These are phyloP conservation scores for Dioscorea zingiberensis DNA, from an alignment of 106 monocot genomes.

Conservation along the genomic window DNA sequence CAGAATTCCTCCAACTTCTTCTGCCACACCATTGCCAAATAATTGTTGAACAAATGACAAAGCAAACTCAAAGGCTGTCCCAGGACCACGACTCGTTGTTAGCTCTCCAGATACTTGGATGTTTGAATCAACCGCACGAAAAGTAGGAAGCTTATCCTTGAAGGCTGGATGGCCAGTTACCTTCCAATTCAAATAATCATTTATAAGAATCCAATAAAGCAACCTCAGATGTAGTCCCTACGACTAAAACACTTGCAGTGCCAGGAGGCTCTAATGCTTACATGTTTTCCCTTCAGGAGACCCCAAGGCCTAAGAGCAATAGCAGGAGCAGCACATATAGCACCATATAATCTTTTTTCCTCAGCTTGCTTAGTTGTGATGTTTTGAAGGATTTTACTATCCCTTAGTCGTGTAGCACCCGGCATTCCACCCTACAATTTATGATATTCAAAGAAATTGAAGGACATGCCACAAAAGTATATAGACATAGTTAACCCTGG, in stretches of 20 bases:
- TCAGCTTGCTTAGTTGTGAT: slow-evolving; percentile 75
- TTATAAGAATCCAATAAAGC: not conserved
- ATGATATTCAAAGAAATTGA: not conserved
- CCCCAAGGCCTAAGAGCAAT: slow-evolving; percentile 81
- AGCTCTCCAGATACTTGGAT: slow-evolving; percentile 90
- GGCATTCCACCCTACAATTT: slow-evolving; percentile 89
- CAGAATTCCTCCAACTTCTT: slow-evolving; percentile 56
- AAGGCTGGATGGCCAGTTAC: slow-evolving; percentile 93
- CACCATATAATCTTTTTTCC: slow-evolving; percentile 78
- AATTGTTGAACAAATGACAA: slow-evolving; percentile 83
- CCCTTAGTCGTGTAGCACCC: slow-evolving; percentile 76
- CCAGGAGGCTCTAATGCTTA: slow-evolving; percentile 7
- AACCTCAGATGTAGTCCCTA: not conserved
- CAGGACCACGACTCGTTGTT: slow-evolving; percentile 95
- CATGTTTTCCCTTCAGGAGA: slow-evolving; percentile 76
- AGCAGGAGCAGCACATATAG: slow-evolving; percentile 96
- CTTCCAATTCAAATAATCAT: slow-evolving; percentile 35
- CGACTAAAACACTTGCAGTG: not conserved
- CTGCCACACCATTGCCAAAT: slow-evolving; percentile 57
- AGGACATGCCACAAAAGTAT: not conserved
- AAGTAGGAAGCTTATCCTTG: slow-evolving; percentile 74
- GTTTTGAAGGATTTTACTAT: slow-evolving; percentile 47
- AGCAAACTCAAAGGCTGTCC: slow-evolving; percentile 83
- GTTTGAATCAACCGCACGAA: slow-evolving; percentile 68
- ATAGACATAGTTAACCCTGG: too few relatives aligned